phyloP scores from a whole-genome alignment of 73 alveolate species.

The Uronychia binucleata region DNA sequence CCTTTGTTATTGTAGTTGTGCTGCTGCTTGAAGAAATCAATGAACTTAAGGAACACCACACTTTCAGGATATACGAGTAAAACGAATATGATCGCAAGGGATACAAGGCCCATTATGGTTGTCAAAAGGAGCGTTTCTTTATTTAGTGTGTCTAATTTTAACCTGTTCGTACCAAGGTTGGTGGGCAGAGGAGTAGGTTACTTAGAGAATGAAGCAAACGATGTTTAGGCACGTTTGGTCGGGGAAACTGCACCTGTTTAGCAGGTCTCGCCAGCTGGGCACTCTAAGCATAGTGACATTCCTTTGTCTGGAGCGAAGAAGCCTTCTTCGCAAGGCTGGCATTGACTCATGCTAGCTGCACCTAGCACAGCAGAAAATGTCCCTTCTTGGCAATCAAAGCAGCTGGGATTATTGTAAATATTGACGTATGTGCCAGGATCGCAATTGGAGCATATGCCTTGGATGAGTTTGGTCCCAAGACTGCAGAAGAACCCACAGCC shows the following conservation, averaged over 20 bases:
- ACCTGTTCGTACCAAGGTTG: not conserved
- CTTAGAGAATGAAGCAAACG: not conserved
- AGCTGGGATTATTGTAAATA: not conserved
- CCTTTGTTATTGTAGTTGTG: not conserved
- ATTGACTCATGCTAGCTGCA: not conserved
- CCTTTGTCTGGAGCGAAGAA: not conserved
- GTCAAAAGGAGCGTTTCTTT: not conserved
- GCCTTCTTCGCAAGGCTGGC: not conserved
- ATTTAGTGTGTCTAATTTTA: not conserved
- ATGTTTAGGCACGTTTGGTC: not conserved
- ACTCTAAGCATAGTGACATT: not conserved
- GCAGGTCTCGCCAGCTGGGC: not conserved
- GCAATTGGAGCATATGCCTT: not conserved
- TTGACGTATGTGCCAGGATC: not conserved
- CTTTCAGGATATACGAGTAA: not conserved
- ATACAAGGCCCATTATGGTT: not conserved
- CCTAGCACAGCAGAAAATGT: not conserved
- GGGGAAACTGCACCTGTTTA: not conserved
- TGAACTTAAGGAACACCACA: not conserved
- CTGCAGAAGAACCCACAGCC: not conserved
- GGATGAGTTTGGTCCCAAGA: conserved; percentile 1
- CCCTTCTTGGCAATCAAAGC: not conserved
- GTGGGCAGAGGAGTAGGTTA: not conserved
- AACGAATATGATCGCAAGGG: not conserved
- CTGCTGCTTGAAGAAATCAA: not conserved